Percentiles rank a stretch among this genome's conserved stretches.
phyloP scores from a whole-genome alignment of 306 rosid species.

The Rosa chinensis region DNA sequence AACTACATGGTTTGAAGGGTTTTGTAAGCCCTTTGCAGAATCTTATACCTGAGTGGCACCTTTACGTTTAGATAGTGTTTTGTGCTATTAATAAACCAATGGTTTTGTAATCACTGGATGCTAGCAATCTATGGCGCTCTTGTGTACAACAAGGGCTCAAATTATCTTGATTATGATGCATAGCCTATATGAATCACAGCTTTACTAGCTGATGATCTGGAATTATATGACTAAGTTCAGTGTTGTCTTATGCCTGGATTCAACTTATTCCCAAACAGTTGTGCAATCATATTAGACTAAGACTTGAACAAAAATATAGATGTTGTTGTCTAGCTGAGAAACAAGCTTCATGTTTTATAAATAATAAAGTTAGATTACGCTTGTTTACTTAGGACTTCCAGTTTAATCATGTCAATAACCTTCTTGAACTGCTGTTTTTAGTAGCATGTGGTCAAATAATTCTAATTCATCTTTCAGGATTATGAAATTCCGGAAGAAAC shows the following conservation, averaged over 20 bases:
- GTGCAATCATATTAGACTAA: neutral
- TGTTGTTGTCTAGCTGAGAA: neutral
- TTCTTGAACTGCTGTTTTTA: neutral
- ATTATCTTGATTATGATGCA: neutral
- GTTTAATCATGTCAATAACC: neutral
- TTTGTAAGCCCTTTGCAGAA: neutral
- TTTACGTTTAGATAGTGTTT: neutral
- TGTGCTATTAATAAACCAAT: neutral
- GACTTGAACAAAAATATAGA: neutral
- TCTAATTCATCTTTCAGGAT: slow-evolving; percentile 44
- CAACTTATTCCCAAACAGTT: neutral
- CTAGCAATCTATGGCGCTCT: neutral
- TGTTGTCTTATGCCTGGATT: neutral
- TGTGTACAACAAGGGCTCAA: neutral
- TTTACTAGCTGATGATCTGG: neutral
- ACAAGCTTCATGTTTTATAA: neutral
- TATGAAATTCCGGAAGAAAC: slow-evolving; percentile 66
- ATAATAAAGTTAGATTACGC: neutral
- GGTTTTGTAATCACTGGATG: neutral
- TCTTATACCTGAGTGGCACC: neutral
- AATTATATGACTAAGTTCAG: neutral
- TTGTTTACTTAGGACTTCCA: neutral
- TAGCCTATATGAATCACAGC: neutral
- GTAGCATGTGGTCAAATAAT: slow-evolving; percentile 21
- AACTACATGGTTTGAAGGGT: neutral